phyloP scores from a whole-genome alignment of 768 basidiomycete species.

The Chalciporus pseudorubinellus region DNA sequence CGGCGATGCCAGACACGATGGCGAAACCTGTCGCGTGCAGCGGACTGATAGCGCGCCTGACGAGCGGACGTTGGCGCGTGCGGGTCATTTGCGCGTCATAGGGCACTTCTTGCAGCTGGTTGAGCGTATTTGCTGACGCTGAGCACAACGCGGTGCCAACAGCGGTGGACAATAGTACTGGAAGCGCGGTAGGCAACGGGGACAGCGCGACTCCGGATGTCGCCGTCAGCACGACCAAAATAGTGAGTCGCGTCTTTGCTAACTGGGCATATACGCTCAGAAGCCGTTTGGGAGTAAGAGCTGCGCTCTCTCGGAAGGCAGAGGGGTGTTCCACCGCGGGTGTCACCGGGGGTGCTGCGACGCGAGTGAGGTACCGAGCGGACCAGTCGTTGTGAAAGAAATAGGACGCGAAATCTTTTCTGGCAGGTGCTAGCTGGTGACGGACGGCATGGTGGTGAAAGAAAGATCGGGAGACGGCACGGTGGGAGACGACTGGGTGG shows the following conservation, averaged over 20 bases:
- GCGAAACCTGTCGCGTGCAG: constrained; percentile 85
- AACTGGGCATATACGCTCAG: constrained; percentile 75
- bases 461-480: constrained; percentile 7
- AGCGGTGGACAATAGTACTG: constrained; percentile 83
- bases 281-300: constrained; percentile 50
- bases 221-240: constrained; percentile 82
- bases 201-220: constrained; percentile 93
- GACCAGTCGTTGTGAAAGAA: constrained; percentile 66
- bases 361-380: constrained; percentile 13
- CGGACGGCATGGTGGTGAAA: not conserved
- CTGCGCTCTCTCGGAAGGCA: constrained; percentile 37
- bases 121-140: constrained; percentile 91
- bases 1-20: constrained; percentile 68
- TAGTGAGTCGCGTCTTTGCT: constrained; percentile 80
- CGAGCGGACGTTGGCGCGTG: constrained; percentile 84
- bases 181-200: constrained; percentile 80
- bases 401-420: constrained; percentile 45
- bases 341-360: constrained; percentile 10
- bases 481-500: constrained; percentile 11
- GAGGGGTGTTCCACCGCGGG: constrained; percentile 16
- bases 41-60: constrained; percentile 79
- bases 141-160: constrained; percentile 88
- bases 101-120: constrained; percentile 92
- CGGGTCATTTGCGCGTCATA: constrained; percentile 97
- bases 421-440: constrained; percentile 16